Evolutionary conservation across 768 basidiomycete species (phyloP), one percentile per base, ranked within the genome.

Genomic region (Podaxis sp.): DNA sequence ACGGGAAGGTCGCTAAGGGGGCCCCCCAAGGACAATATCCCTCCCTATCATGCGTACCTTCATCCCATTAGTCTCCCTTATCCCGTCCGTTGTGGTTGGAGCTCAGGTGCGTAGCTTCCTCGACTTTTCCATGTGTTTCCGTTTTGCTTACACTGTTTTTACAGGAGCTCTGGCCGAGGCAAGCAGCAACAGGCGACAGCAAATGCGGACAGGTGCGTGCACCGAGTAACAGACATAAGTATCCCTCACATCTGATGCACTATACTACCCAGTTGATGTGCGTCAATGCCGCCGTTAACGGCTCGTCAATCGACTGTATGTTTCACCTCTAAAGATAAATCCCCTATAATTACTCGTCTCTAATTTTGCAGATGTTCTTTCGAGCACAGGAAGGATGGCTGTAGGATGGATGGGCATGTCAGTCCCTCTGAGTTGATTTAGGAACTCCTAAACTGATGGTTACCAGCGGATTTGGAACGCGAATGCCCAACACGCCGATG

Each of bases 381-480:
- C 82, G 54, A 83, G 81, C 63, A 75, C 74, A 4, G 82, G 78
- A 19, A 69, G 65, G 48, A 65, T 61, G 19, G 64, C 65, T 1
- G 70, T 81, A 12, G 86, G 85, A 9, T 87, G 85, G 85, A 86
- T 87, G 84, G 85, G 77, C 36, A 80, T 87, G 86, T 86, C 64
- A 63, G 80, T 71, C 48, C 11, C 59, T 13, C n/a, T 63, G 26
- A 49, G 6, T 26, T 52, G 26, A 26, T 7, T 22, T 9, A 15
- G n/a, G 42, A n/a, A 2, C 63, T 22, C 19, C 11, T 9, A 36
- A 59, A 7, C 46, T 54, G 12, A 48, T 39, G 17, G 22, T 52
- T 24, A 67, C 9, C 67, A 89, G 87, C 69, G 87, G 87, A 4
- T 89, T 86, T 67, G 87, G 87, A 24, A 65, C 63, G 8, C 66